Evolutionary conservation across 2,329 filamentous ascomycete genomes (phyloP).

Genomic region (Conoideocrella luteorostrata): DNA sequence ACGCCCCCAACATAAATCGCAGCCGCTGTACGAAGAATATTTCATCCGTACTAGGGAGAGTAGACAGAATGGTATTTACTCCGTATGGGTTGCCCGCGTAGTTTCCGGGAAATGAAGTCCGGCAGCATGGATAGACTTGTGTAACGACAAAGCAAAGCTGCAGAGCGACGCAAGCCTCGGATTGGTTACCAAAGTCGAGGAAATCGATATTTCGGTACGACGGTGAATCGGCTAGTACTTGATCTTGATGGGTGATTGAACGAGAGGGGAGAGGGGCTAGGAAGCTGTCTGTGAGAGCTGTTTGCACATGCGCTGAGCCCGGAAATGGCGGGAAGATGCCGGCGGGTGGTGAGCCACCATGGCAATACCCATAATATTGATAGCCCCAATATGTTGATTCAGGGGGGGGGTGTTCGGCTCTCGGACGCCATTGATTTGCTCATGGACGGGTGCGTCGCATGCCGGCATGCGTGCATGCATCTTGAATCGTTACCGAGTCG

Average conservation of each 20-base stretch:
- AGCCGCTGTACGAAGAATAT: no score
- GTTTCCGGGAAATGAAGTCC: constrained; percentile 9
- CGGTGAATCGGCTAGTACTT: neutral
- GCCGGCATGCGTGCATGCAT: neutral
- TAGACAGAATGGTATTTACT: no score
- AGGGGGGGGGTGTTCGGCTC: neutral
- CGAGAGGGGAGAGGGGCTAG: neutral
- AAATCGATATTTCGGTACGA: neutral
- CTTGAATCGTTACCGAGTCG: constrained; percentile 1
- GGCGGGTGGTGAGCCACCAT: neutral
- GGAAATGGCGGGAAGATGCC: neutral
- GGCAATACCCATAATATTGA: neutral
- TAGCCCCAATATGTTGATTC: neutral
- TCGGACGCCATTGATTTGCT: neutral
- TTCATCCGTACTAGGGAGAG: no score
- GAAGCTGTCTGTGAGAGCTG: neutral
- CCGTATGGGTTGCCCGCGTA: constrained; percentile 1
- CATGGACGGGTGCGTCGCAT: no score
- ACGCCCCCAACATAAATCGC: no score
- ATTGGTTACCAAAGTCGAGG: constrained; percentile 6
- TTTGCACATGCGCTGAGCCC: neutral
- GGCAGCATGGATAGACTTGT: neutral
- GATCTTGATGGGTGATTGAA: neutral
- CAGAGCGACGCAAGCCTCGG: constrained; percentile 1
- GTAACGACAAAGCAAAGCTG: neutral